Evolutionary conservation across 192 early-diverging fungal species (phyloP).

Genomic region (Backusella sp.): DNA sequence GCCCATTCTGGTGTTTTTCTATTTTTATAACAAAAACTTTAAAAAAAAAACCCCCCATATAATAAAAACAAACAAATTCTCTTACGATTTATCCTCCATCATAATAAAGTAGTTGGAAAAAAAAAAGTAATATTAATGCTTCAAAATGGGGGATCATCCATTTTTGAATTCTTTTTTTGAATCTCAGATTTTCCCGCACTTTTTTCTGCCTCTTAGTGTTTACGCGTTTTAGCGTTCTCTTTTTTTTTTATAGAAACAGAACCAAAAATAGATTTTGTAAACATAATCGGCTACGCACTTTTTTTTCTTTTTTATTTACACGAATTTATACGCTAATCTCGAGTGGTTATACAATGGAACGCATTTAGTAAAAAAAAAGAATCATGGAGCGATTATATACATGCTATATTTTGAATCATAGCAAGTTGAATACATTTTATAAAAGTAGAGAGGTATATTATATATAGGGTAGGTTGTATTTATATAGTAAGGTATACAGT

Average conservation of each 20-base stretch:
- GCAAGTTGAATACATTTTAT: background rate
- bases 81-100: background rate
- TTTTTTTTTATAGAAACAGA: background rate
- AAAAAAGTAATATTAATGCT: background rate
- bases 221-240: background rate
- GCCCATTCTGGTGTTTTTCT: constrained; percentile 21
- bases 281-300: background rate
- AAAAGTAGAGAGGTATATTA: too few relatives aligned
- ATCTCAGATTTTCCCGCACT: background rate
- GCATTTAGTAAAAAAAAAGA: too few relatives aligned
- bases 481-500: too few relatives aligned
- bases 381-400: too few relatives aligned
- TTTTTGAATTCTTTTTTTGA: background rate
- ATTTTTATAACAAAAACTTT: background rate
- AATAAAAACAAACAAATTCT: background rate
- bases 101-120: background rate
- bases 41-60: background rate
- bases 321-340: background rate
- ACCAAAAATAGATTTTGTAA: background rate
- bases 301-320: too few relatives aligned
- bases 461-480: too few relatives aligned
- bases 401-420: too few relatives aligned
- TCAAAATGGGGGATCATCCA: background rate
- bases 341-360: background rate
- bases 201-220: background rate